phyloP scores from a whole-genome alignment of 2,329 filamentous ascomycete species.

The Pezizomycotina sp. region DNA sequence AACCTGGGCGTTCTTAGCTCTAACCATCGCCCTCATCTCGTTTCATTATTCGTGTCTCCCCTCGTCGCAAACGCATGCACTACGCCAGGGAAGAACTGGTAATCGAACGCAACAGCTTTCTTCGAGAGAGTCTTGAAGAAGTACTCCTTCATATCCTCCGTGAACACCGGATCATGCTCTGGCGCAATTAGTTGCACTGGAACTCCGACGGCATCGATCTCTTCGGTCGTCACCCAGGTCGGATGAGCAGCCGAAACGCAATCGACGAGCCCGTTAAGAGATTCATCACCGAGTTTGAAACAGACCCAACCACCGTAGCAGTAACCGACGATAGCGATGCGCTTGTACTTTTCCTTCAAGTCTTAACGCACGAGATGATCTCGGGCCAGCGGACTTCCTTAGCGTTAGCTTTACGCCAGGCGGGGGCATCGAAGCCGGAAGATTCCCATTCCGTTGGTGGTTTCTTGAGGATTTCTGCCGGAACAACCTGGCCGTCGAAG shows the following conservation, averaged over 20 bases:
- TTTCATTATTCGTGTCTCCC: conserved; percentile 30
- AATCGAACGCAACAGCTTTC: conserved; percentile 33
- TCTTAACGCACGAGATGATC: conserved; percentile 30
- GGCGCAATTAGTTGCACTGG: conserved; percentile 39
- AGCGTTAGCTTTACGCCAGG: no score
- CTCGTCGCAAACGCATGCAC: conserved; percentile 34
- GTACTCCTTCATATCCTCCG: conserved; percentile 34
- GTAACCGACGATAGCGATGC: conserved; percentile 34
- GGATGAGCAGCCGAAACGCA: conserved; percentile 35
- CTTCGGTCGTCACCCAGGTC: conserved; percentile 31
- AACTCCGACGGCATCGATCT: conserved; percentile 34
- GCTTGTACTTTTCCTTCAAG: conserved; percentile 28
- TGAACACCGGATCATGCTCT: conserved; percentile 33
- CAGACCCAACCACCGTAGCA: conserved; percentile 39
- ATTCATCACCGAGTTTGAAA: conserved; percentile 33
- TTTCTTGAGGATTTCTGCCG: no score
- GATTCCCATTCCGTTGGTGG: no score
- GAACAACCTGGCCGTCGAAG: no score
- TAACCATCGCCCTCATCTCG: no score
- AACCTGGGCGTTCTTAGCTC: no score
- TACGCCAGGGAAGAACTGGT: conserved; percentile 37
- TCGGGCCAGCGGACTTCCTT: conserved; percentile 31
- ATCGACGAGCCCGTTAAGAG: conserved; percentile 32
- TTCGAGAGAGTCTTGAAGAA: conserved; percentile 30
- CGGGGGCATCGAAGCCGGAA: no score